Conservation (phyloP, 148 eudicot genomes). For the Arbutus unedo region DNA sequence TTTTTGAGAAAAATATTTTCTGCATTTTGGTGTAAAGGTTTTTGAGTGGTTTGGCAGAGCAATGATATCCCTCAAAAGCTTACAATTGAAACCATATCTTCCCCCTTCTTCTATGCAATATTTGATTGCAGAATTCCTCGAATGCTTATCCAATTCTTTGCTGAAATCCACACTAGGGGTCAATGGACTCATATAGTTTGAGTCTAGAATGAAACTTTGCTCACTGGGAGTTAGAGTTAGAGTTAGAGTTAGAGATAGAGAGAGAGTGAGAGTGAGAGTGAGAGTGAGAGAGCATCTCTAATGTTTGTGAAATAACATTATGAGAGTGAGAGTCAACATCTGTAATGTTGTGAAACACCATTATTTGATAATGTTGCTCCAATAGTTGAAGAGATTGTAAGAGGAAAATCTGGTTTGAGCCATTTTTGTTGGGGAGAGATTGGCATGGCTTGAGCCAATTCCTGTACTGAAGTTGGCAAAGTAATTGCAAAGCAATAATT, state of each 20-base stretch:
- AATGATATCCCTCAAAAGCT: not conserved
- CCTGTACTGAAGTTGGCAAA: not conserved
- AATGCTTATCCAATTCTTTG: not conserved
- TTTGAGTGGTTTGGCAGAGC: not conserved
- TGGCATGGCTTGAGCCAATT: not conserved
- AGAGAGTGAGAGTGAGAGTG: not conserved
- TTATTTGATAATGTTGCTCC: not conserved
- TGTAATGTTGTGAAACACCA: not conserved
- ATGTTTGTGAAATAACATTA: not conserved
- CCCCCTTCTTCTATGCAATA: not conserved
- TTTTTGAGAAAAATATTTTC: not conserved
- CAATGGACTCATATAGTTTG: slow-evolving; percentile 1
- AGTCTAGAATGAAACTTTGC: not conserved
- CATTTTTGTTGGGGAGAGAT: not conserved
- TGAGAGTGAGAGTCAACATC: not conserved
- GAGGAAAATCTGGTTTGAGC: not conserved
- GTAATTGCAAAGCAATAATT: not conserved
- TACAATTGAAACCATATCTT: not conserved
- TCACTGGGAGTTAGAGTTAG: not conserved
- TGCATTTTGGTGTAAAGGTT: not conserved
- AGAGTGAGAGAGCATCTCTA: not conserved
- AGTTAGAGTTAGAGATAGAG: not conserved
- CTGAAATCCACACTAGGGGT: slow-evolving; percentile 4
- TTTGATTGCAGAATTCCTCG: not conserved
- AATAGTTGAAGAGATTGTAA: not conserved